phyloP scores from a whole-genome alignment of 805 yeast genomes.

The Tetrapisispora fleetii region DNA sequence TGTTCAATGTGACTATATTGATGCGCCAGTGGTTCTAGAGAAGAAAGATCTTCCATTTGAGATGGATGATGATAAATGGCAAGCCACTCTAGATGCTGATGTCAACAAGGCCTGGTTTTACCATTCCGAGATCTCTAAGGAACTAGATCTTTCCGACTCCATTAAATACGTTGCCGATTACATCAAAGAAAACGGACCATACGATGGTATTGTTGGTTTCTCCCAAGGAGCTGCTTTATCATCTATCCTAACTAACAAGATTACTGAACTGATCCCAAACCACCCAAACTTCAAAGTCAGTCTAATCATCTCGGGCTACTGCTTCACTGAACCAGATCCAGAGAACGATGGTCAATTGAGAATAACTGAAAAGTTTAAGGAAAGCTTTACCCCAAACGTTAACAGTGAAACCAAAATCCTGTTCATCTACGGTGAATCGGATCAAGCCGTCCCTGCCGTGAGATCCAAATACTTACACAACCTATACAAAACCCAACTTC shows the following conservation, averaged over 20 bases:
- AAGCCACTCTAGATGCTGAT: conserved; percentile 37
- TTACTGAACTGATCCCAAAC: conserved; percentile 42
- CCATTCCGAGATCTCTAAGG: conserved; percentile 38
- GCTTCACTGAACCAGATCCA: conserved; percentile 35
- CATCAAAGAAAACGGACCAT: conserved; percentile 63
- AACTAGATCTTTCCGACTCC: conserved; percentile 43
- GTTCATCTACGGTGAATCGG: conserved; percentile 79
- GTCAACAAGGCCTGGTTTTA: conserved; percentile 68
- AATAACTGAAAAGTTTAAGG: conserved; percentile 29
- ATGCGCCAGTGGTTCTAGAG: conserved; percentile 62
- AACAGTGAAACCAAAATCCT: conserved; percentile 38
- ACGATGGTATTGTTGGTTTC: conserved; percentile 82
- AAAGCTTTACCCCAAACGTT: conserved; percentile 25
- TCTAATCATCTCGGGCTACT: conserved; percentile 62
- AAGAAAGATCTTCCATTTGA: conserved; percentile 69
- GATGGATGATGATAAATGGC: conserved; percentile 44
- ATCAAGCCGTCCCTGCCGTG: conserved; percentile 71
- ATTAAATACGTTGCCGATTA: conserved; percentile 39
- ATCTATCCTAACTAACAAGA: conserved; percentile 54
- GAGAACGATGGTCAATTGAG: conserved; percentile 26
- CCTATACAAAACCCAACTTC: conserved; percentile 31
- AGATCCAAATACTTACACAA: conserved; percentile 54
- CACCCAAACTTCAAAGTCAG: conserved; percentile 53
- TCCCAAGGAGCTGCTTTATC: conserved; percentile 92
- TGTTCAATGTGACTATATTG: conserved; percentile 63